These are phyloP conservation scores for Brettanomyces bruxellensis DNA, from an alignment of 805 yeast species.

Conservation along the genomic window DNA sequence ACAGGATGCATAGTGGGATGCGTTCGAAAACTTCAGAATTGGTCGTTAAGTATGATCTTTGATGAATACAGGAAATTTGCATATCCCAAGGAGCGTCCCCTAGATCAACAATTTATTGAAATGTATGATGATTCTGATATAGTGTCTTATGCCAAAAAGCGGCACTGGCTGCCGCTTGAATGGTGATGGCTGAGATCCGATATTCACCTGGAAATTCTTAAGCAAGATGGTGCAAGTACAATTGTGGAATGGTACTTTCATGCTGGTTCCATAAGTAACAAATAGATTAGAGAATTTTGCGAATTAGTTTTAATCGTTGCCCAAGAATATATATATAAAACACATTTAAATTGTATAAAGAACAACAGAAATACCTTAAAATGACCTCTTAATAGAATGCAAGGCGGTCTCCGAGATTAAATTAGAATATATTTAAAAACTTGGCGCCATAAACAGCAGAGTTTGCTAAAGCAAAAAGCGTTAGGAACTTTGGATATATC, in stretches of 20 bases:
- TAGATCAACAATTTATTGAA: slow-evolving; percentile 94
- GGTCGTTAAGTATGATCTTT: slow-evolving; percentile 91
- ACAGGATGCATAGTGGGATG: slow-evolving; percentile 97
- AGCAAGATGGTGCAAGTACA: background rate
- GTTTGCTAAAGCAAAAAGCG: slow-evolving; percentile 52
- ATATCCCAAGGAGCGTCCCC: slow-evolving; percentile 87
- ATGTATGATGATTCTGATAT: slow-evolving; percentile 65
- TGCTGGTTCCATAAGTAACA: background rate
- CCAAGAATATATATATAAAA: background rate
- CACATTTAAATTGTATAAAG: background rate
- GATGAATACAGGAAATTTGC: slow-evolving; percentile 95
- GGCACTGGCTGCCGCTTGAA: slow-evolving; percentile 55
- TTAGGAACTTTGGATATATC: slow-evolving; percentile 51
- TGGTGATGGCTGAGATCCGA: slow-evolving; percentile 35
- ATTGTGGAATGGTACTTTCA: background rate
- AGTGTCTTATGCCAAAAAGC: slow-evolving; percentile 40
- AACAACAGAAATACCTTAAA: background rate
- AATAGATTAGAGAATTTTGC: background rate
- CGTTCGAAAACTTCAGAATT: slow-evolving; percentile 74
- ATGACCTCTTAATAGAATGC: too few relatives aligned
- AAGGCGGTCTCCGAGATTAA: too few relatives aligned
- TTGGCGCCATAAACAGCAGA: slow-evolving; percentile 61
- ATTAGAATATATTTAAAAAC: slow-evolving; percentile 34
- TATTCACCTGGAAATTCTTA: too few relatives aligned
- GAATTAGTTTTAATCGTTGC: too few relatives aligned